phyloP scores from a whole-genome alignment of 2,329 filamentous ascomycete genomes.

The Trichoderma endophyticum region DNA sequence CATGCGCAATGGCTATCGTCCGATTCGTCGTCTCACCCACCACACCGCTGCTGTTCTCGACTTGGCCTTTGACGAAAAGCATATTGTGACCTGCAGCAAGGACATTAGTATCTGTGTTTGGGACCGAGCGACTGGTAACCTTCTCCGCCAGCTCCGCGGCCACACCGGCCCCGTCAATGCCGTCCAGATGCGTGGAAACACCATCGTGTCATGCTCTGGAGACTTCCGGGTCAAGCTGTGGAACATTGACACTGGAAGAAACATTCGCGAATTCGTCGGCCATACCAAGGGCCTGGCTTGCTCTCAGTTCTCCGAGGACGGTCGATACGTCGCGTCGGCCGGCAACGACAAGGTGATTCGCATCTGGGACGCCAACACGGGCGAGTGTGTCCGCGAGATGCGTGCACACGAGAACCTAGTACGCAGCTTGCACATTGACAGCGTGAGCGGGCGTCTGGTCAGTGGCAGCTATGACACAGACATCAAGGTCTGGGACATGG shows the following conservation, averaged over 20 bases:
- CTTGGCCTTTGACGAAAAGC: conserved; percentile 84
- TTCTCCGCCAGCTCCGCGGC: conserved; percentile 76
- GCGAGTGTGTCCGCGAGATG: conserved; percentile 76
- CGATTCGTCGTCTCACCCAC: conserved; percentile 71
- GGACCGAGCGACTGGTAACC: conserved; percentile 74
- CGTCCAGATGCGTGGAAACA: conserved; percentile 89
- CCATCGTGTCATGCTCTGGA: conserved; percentile 88
- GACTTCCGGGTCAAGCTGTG: conserved; percentile 93
- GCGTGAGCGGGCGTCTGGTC: conserved; percentile 77
- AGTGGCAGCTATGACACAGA: conserved; percentile 94
- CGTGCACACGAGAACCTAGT: conserved; percentile 82
- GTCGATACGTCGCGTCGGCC: conserved; percentile 87
- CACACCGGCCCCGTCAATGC: conserved; percentile 94
- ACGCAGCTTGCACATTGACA: conserved; percentile 86
- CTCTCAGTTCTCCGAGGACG: conserved; percentile 93
- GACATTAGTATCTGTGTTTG: conserved; percentile 92
- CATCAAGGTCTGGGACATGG: conserved; percentile 90
- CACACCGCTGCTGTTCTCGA: conserved; percentile 90
- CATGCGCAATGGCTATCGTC: conserved; percentile 72
- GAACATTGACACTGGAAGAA: conserved; percentile 86
- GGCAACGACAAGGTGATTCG: conserved; percentile 95
- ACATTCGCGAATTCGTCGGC: conserved; percentile 84
- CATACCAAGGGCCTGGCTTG: conserved; percentile 93
- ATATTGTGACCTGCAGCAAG: conserved; percentile 97
- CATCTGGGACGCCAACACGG: conserved; percentile 91